A percentile compares a stretch with the other conserved stretches of the same genome.
phyloP scores from a whole-genome alignment of 208 protist genomes.

The Crithidia mellificae region DNA sequence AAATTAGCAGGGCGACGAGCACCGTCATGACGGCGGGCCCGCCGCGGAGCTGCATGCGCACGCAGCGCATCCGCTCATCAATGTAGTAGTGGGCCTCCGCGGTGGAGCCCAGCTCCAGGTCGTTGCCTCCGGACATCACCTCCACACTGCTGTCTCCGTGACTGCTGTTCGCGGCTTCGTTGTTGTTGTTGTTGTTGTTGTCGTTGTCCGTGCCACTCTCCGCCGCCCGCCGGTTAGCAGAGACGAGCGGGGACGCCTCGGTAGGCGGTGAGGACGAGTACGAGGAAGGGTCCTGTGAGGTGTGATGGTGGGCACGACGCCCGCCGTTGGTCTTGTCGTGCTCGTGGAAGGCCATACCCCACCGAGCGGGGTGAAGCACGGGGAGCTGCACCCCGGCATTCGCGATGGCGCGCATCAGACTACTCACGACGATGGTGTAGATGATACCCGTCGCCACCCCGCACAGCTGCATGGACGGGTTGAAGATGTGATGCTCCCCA shows the following conservation, averaged over 20 bases:
- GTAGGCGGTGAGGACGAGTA: background rate
- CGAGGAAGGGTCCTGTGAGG: background rate
- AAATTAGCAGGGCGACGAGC: slow-evolving; percentile 15
- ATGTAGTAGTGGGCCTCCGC: slow-evolving; percentile 1
- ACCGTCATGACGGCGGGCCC: slow-evolving; percentile 33
- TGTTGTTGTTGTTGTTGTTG: no score
- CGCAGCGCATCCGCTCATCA: slow-evolving; percentile 23
- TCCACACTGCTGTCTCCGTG: background rate
- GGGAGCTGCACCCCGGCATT: slow-evolving; percentile 42
- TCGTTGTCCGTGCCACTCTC: no score
- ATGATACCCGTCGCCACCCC: slow-evolving; percentile 26
- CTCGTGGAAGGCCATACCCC: slow-evolving; percentile 30
- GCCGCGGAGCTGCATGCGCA: slow-evolving; percentile 27
- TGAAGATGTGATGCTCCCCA: slow-evolving; percentile 9
- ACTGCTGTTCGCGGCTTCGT: no score
- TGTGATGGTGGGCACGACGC: background rate
- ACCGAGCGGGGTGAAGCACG: slow-evolving; percentile 24
- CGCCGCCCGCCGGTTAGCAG: background rate
- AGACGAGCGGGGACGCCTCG: background rate
- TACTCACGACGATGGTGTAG: slow-evolving; percentile 35
- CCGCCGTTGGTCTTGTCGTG: background rate
- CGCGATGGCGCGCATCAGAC: slow-evolving; percentile 39
- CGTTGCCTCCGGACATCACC: background rate
- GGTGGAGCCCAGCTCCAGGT: background rate
- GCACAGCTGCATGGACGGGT: slow-evolving; percentile 17